Percentiles rank a stretch among this genome's conserved stretches.
phyloP scores from a whole-genome alignment of 768 basidiomycete genomes.

The Botryobasidium botryosum region DNA sequence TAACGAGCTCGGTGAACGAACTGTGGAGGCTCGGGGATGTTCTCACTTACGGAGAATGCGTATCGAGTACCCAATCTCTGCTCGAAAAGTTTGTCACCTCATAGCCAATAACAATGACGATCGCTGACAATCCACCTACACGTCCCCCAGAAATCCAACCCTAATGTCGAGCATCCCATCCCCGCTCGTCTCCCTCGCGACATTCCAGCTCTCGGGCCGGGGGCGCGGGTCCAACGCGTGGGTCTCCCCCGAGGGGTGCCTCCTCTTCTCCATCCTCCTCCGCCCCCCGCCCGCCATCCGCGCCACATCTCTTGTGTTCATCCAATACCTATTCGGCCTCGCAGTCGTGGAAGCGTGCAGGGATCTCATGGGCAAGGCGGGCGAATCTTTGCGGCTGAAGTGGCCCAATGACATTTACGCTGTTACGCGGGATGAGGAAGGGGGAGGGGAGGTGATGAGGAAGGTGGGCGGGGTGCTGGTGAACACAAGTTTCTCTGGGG shows the following conservation, averaged over 20 bases:
- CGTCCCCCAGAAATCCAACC: constrained; percentile 47
- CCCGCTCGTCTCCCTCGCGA: constrained; percentile 69
- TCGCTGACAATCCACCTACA: not conserved
- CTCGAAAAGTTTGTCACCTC: constrained; percentile 60
- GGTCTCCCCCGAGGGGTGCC: constrained; percentile 83
- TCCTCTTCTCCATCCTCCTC: constrained; percentile 65
- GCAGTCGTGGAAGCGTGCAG: constrained; percentile 80
- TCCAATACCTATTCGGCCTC: constrained; percentile 83
- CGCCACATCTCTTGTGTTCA: constrained; percentile 60
- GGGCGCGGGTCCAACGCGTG: constrained; percentile 82
- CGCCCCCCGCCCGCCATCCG: constrained; percentile 40
- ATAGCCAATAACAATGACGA: not conserved
- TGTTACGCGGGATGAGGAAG: constrained; percentile 27
- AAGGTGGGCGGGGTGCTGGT: constrained; percentile 91
- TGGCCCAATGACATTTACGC: constrained; percentile 98
- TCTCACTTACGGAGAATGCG: constrained; percentile 70
- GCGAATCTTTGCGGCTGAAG: constrained; percentile 56
- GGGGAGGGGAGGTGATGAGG: constrained; percentile 31
- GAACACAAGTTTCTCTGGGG: constrained; percentile 65
- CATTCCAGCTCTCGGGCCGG: constrained; percentile 72
- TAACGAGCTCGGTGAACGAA: too few relatives aligned
- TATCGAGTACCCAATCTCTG: constrained; percentile 91
- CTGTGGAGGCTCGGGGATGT: constrained; percentile 47
- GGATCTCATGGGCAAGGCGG: constrained; percentile 32
- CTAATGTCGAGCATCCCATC: constrained; percentile 52